Evolutionary conservation across 768 basidiomycete genomes (phyloP), one percentile per base, ranked within the genome.

Genomic region (Rubroboletus pulcherrimus): DNA sequence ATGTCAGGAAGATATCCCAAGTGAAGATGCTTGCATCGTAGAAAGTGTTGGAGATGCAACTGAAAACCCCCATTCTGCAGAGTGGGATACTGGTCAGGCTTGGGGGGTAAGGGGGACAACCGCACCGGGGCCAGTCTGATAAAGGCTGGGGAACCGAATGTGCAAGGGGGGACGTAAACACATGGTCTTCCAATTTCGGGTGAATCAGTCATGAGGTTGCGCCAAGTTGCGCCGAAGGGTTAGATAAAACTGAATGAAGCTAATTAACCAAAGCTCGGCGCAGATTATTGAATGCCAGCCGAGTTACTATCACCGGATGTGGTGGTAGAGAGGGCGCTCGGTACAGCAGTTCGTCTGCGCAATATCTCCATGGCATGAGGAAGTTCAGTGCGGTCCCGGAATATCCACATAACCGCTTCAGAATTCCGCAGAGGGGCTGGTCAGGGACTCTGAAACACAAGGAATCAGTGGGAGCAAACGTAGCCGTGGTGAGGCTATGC

Each of bases 1-100:
- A 12, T 5, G 59, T 53, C 50, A 62, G 26, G 19, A 64, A 19
- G 44, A 65, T 0, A 15, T 62, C 62, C 62, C 54, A 63, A 15
- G 47, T 29, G 0, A 61, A 14, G 7, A 55, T 35, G 15, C 47
- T 4, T 17, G 47, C 33, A 43, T 34, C 37, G 12, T 43, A 54
- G 34, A 61, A 37, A 21, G 29, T 2, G 7, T 52, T 47, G 11
- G 55, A 47, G 43, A 65, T n/a, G 14, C 31, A 29, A 38, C 7
- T 19, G 1, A 65, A n/a, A 24, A 52, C 2, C 21, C 26, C 42
- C 63, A 65, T 64, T 42, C 19, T 59, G 33, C 12, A 14, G 47
- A 9, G n/a, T 11, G 44, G 14, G 26, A 11, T 40, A 12, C 14
- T 31, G 15, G 29, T 46, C 11, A n/a, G 10, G n/a, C 24, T 34